phyloP scores from a whole-genome alignment of 192 early-diverging fungal genomes.

The Hyaloraphidium curvatum region DNA sequence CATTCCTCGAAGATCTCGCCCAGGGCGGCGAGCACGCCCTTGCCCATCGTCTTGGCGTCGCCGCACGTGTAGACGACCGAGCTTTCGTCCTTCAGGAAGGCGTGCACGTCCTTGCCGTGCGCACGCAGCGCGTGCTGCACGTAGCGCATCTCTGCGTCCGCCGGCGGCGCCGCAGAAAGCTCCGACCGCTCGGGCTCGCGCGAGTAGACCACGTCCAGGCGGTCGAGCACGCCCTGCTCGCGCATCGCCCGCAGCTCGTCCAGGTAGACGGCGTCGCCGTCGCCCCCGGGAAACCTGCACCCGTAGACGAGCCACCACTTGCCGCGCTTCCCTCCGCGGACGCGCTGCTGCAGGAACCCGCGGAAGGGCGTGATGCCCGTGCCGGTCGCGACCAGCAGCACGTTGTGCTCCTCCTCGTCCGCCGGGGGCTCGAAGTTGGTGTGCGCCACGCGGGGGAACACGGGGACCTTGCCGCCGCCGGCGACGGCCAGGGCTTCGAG shows the following conservation, averaged over 20 bases:
- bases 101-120: too few relatives aligned
- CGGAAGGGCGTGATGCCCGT: conserved; percentile 92
- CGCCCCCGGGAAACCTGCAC: conserved; percentile 40
- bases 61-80: too few relatives aligned
- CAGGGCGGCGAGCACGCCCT: too few relatives aligned
- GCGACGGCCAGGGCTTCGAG: conserved; percentile 8
- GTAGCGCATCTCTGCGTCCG: too few relatives aligned
- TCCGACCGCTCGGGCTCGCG: too few relatives aligned
- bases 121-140: too few relatives aligned
- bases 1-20: too few relatives aligned
- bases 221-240: conserved; percentile 28
- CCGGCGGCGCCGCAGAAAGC: too few relatives aligned
- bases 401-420: too few relatives aligned
- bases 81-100: too few relatives aligned
- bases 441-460: not conserved
- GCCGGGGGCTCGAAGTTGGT: conserved; percentile 24
- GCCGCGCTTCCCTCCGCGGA: conserved; percentile 24
- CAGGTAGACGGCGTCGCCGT: conserved; percentile 46
- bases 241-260: conserved; percentile 30
- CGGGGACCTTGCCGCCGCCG: conserved; percentile 8
- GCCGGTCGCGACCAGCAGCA: conserved; percentile 80
- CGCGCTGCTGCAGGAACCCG: conserved; percentile 67
- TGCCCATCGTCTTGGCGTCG: too few relatives aligned
- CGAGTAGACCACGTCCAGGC: conserved; percentile 44
- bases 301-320: conserved; percentile 64